phyloP scores from a whole-genome alignment of 139 green algal species.

The Zygnema cylindricum region DNA sequence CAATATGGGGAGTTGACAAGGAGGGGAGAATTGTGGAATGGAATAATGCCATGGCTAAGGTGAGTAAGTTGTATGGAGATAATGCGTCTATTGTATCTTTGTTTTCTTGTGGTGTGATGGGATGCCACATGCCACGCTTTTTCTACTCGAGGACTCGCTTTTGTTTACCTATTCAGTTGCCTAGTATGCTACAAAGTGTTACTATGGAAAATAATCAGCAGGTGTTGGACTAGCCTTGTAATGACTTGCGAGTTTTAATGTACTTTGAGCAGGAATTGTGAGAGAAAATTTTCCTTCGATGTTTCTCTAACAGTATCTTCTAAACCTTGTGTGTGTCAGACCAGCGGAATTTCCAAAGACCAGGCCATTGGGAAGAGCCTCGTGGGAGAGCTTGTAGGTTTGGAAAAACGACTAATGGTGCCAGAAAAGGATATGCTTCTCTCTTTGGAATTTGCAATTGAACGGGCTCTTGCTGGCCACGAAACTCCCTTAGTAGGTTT shows the following conservation, averaged over 20 bases:
- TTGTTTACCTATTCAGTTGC: no score
- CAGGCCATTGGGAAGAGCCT: conserved; percentile 40
- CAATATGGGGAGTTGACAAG: conserved; percentile 41
- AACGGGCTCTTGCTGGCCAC: conserved; percentile 43
- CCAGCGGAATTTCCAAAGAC: conserved; percentile 38
- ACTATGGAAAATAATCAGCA: no score
- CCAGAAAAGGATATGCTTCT: conserved; percentile 47
- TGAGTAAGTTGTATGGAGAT: conserved; percentile 1
- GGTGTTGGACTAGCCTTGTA: no score
- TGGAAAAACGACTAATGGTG: conserved; percentile 43
- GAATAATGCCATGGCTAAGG: conserved; percentile 43
- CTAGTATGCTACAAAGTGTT: no score
- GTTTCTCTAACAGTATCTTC: no score
- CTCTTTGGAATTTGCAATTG: conserved; percentile 49
- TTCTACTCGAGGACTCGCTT: background rate
- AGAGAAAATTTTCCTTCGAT: no score
- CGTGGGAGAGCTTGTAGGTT: conserved; percentile 41
- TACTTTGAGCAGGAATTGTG: no score
- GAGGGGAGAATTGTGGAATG: conserved; percentile 43
- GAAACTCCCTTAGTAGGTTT: conserved; percentile 22
- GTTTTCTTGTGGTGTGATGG: no score
- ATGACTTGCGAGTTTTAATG: no score
- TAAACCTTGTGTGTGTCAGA: no score
- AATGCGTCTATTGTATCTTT: background rate
- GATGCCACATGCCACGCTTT: no score